Evolutionary conservation across 2,329 filamentous ascomycete genomes (phyloP).

Genomic region (Podosphaera fusca): DNA sequence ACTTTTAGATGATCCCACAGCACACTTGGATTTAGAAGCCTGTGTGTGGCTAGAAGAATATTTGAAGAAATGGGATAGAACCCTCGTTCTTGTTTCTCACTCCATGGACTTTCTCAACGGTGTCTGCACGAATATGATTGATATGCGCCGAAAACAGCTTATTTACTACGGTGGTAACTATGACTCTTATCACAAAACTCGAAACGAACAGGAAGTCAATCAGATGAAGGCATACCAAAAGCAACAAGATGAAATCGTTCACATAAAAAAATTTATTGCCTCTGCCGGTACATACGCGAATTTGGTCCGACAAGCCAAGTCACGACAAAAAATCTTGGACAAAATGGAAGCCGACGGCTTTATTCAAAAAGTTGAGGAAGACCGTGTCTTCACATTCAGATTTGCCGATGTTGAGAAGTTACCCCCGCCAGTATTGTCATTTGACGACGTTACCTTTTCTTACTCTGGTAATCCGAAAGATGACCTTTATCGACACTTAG

Average conservation of each 20-base stretch:
- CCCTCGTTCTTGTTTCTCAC: conserved; percentile 88
- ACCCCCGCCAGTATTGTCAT: conserved; percentile 86
- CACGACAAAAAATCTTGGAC: conserved; percentile 96
- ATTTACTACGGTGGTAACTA: conserved; percentile 99
- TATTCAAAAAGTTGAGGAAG: conserved; percentile 69
- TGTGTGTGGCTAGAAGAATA: conserved; percentile 99
- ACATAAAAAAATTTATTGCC: conserved; percentile 99
- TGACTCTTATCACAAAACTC: conserved; percentile 91
- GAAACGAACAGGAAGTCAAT: conserved; percentile 83
- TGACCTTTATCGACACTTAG: conserved; percentile 87
- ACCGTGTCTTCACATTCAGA: conserved; percentile 88
- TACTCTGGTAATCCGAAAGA: conserved; percentile 80
- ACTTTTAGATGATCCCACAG: conserved; percentile 91
- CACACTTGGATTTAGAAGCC: conserved; percentile 96
- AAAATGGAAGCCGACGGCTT: conserved; percentile 99
- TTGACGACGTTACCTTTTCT: conserved; percentile 93
- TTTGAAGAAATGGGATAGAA: conserved; percentile 98
- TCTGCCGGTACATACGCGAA: conserved; percentile 99
- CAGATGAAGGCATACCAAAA: conserved; percentile 98
- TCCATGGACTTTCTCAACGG: conserved; percentile 98
- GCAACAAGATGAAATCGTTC: conserved; percentile 95
- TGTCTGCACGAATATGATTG: conserved; percentile 95
- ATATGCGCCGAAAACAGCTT: conserved; percentile 77
- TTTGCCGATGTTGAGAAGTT: conserved; percentile 98
- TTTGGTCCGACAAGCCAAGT: conserved; percentile 96